Conservation (phyloP, 2,329 filamentous ascomycete species). For the Delphinella strobiligena region DNA sequence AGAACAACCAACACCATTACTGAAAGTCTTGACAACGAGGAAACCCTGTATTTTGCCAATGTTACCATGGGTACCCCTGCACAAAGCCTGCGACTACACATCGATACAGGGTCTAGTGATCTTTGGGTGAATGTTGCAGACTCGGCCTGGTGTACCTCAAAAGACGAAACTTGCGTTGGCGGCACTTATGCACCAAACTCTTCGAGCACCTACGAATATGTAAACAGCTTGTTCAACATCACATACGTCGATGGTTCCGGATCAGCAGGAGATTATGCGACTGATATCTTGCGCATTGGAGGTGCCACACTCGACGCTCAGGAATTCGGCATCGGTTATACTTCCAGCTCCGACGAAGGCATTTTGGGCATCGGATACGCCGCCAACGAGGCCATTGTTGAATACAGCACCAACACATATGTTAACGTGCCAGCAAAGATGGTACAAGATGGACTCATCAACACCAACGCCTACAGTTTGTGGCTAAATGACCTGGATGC, state of each 20-base stretch:
- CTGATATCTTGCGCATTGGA: slow-evolving; percentile 56
- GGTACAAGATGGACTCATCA: slow-evolving; percentile 48
- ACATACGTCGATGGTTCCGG: slow-evolving; percentile 73
- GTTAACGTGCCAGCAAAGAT: slow-evolving; percentile 54
- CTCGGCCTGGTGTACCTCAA: slow-evolving; percentile 46
- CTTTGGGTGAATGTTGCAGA: slow-evolving; percentile 53
- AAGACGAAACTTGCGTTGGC: slow-evolving; percentile 42
- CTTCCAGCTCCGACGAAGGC: slow-evolving; percentile 47
- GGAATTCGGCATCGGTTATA: slow-evolving; percentile 65
- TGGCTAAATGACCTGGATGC: slow-evolving; percentile 50
- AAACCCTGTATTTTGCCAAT: slow-evolving; percentile 49
- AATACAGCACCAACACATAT: slow-evolving; percentile 39
- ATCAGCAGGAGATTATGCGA: slow-evolving; percentile 67
- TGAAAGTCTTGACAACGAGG: slow-evolving; percentile 43
- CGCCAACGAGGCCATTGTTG: slow-evolving; percentile 64
- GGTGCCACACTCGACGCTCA: slow-evolving; percentile 41
- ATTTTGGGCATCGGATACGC: slow-evolving; percentile 79
- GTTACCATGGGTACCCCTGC: slow-evolving; percentile 44
- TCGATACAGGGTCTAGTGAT: slow-evolving; percentile 53
- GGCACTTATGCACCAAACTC: slow-evolving; percentile 58
- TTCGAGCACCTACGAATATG: slow-evolving; percentile 64
- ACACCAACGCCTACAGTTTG: slow-evolving; percentile 54
- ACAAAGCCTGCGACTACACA: slow-evolving; percentile 43
- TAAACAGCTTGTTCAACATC: slow-evolving; percentile 74
- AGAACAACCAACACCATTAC: slow-evolving; percentile 31